Base-by-base conservation (phyloP, 2,329 filamentous ascomycete genomes). In the Botryosphaeria dothidea region DNA sequence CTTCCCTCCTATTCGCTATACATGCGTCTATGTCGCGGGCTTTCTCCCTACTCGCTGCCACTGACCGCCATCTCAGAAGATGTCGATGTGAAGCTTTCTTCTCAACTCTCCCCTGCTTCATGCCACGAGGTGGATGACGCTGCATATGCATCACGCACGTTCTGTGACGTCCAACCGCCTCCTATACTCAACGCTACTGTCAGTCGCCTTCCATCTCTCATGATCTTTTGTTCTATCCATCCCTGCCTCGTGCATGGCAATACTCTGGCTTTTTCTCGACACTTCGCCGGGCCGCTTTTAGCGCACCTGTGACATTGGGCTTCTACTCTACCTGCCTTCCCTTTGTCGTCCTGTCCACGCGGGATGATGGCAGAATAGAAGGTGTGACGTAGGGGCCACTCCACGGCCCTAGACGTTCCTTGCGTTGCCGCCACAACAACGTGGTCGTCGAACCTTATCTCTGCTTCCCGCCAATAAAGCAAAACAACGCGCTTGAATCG, bases 51-150 rank as follows among this genome's bases (percentile, higher is more conserved):
- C 41, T 60, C 41, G 56, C 15, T 38, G 38, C 25, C 7, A 19
- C 27, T 60, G 56, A 48, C 56, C 56, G 56, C 56, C 56, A 60
- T 19, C 9, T 46, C 29, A 41, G n/a, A 34, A 34, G n/a, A 17
- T 48, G 38, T 31, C 38, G 23, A n/a, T 19, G 4, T 17, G 38
- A 46, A 60, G 27, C 21, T 34, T 21, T 19, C 36, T 3, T 11
- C 31, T 34, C 31, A 34, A 34, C 31, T 34, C 2, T 27, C 25
- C 31, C 51, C 13, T 57, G 54, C 36, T 29, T 23, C 8, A 43
- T 31, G 56, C 56, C 56, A 60, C 56, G 41, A 60, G 41, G 41
- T 27, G 29, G 15, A 21, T 23, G 17, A 46, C 38, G 41, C 38
- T 57, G 25, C 34, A n/a, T n/a, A 41, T 21, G 54, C 54, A 27